Evolutionary conservation across 2,329 filamentous ascomycete genomes (phyloP).

Genomic region (Hymenoscyphus fructigenus): DNA sequence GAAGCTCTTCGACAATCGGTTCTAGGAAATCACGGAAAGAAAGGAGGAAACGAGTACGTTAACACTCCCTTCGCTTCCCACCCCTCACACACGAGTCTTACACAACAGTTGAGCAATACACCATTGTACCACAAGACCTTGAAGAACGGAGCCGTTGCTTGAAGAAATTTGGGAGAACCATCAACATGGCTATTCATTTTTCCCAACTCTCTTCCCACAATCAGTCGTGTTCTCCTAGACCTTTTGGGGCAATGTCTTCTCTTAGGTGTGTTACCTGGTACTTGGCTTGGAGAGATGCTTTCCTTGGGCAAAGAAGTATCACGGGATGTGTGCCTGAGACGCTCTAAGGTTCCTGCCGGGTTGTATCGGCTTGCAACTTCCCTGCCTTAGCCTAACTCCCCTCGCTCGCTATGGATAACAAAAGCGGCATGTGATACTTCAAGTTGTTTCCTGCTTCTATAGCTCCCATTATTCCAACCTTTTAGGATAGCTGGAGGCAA

Average conservation of each 20-base stretch:
- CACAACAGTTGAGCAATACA: background rate
- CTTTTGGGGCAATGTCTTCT: background rate
- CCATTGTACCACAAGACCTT: background rate
- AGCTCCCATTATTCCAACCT: too few species aligned
- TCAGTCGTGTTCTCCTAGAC: background rate
- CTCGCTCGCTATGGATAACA: too few species aligned
- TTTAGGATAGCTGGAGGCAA: too few species aligned
- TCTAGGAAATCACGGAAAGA: too few species aligned
- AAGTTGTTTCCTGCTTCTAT: too few species aligned
- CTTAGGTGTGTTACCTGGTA: background rate
- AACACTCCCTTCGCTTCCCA: background rate
- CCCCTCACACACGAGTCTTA: background rate
- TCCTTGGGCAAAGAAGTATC: background rate
- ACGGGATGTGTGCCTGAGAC: background rate
- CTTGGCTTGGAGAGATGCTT: background rate
- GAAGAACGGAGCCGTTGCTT: background rate
- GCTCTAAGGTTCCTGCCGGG: background rate
- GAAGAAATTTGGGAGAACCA: background rate
- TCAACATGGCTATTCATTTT: background rate
- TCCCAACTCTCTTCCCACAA: background rate
- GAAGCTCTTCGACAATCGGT: background rate
- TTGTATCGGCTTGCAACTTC: background rate
- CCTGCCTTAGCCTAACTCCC: background rate
- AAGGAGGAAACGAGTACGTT: too few species aligned
- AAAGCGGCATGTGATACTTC: too few species aligned